Conservation (phyloP, 495 filamentous ascomycete genomes). For the Aspergillus wentii region DNA sequence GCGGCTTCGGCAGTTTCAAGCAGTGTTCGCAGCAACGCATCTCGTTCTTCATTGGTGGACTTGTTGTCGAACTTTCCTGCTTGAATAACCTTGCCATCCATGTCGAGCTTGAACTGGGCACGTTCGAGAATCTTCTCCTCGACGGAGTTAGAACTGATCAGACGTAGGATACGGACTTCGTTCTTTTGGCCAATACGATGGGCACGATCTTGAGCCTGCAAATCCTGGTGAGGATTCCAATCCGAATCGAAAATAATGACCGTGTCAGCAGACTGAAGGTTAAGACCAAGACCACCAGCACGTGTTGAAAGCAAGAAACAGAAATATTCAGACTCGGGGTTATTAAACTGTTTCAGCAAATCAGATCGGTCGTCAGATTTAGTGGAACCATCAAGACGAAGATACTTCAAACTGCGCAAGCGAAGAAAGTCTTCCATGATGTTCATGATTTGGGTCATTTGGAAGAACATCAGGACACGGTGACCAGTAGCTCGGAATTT, state of each 20-base stretch:
- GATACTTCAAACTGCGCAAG: conserved; percentile 71
- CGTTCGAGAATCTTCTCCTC: conserved; percentile 98
- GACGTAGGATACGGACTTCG: conserved; percentile 89
- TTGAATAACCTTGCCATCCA: conserved; percentile 99
- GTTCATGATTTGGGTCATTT: conserved; percentile 99
- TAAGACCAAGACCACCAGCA: conserved; percentile 95
- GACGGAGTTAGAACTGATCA: conserved; percentile 94
- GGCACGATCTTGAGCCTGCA: conserved; percentile 98
- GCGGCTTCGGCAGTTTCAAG: conserved; percentile 85
- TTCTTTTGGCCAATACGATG: conserved; percentile 99
- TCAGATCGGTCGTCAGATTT: conserved; percentile 97
- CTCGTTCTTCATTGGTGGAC: conserved; percentile 95
- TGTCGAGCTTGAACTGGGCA: conserved; percentile 95
- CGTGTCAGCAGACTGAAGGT: conserved; percentile 94
- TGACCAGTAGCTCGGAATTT: conserved; percentile 88
- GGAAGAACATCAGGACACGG: conserved; percentile 98
- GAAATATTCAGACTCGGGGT: conserved; percentile 84
- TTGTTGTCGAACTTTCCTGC: conserved; percentile 99
- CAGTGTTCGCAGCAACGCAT: conserved; percentile 87
- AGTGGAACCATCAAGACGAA: conserved; percentile 92
- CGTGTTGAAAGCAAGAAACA: conserved; percentile 98
- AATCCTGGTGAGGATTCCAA: conserved; percentile 99
- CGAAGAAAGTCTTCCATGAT: conserved; percentile 99
- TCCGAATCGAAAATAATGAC: conserved; percentile 99
- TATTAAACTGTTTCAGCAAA: conserved; percentile 83